Base-by-base conservation (phyloP, 1,284 basidiomycete species). In the Peniophora sp. region DNA sequence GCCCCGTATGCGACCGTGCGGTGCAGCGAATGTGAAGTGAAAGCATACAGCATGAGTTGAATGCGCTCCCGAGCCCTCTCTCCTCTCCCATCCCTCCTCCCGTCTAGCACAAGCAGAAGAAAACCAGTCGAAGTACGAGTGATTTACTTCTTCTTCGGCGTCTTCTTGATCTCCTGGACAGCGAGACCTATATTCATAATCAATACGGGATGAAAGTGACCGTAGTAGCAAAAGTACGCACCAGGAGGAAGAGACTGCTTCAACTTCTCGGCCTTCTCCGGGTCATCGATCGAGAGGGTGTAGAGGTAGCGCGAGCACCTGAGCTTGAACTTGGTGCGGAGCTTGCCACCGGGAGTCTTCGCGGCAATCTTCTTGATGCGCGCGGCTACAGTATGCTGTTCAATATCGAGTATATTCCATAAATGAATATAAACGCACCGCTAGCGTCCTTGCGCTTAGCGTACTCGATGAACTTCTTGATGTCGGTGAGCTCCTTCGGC, bases 241-340 rank as follows among this genome's bases (percentile, higher is more conserved):
- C 94, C 90, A 67, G 97, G 96, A 55, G 96, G 96, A 50, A 99
- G 79, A 64, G 86, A 89, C 76, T 92, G 91, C 79, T 89, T 86
- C 64, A 99, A 85, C 81, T 98, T 99, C 70, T 97, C 93, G 47
- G 97, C 97, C 83, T 98, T 98, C 74, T 97, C 94, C 64, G 89
- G 82, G 75, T 99, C 97, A 68, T 95, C 87, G 66, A 99, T 75
- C 57, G 87, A 84, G 60, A 99, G 84, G 27, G 97, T 99, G 87
- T 99, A 99, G 58, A 99, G 88, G 77, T 96, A 97, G 67, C 89
- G 83, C 57, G 91, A 90, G 79, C 95, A 97, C 71, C 96, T 85
- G 68, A 99, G 85, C 83, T 99, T 99, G 86, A 99, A 98, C 78
- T 99, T 98, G 70, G 91, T 96, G 73, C 87, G 81, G 58, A 79